phyloP scores from a whole-genome alignment of 2,329 filamentous ascomycete species.

The Shiraia sp. region DNA sequence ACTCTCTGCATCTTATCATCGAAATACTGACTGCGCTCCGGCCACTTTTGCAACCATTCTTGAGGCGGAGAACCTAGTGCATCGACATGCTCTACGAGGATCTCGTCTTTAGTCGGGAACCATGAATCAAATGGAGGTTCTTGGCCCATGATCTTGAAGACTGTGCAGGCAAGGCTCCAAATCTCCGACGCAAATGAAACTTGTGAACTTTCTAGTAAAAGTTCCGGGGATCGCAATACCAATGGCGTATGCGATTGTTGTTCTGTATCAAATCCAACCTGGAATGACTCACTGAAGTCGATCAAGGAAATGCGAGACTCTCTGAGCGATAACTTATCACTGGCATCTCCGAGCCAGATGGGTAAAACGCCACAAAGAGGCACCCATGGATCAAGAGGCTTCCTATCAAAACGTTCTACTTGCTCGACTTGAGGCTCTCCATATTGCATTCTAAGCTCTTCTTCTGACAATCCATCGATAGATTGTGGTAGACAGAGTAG shows the following conservation, averaged over 20 bases:
- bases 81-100: constrained; percentile 9
- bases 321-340: constrained; percentile 6
- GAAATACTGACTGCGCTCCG: constrained; percentile 2
- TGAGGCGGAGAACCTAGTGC: constrained; percentile 9
- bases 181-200: constrained; percentile 10
- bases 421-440: constrained; percentile 7
- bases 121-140: constrained; percentile 5
- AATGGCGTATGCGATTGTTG: constrained; percentile 5
- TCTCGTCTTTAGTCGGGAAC: constrained; percentile 4
- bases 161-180: constrained; percentile 9
- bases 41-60: constrained; percentile 8
- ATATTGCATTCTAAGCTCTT: constrained; percentile 10
- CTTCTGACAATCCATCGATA: constrained; percentile 6
- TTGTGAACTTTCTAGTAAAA: constrained; percentile 2
- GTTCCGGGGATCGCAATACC: constrained; percentile 5
- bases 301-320: constrained; percentile 9
- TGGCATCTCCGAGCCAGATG: constrained; percentile 9
- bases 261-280: constrained; percentile 3
- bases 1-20: constrained; percentile 9
- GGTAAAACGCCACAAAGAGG: constrained; percentile 11
- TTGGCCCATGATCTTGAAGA: constrained; percentile 8
- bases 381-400: constrained; percentile 13
- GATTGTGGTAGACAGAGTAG: constrained; percentile 10
- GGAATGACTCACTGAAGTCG: constrained; percentile 15
- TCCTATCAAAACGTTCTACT: constrained; percentile 7